A percentile compares a stretch with the other conserved stretches of the same genome.
phyloP scores from a whole-genome alignment of 768 basidiomycete genomes.

The Ramaria rubella region DNA sequence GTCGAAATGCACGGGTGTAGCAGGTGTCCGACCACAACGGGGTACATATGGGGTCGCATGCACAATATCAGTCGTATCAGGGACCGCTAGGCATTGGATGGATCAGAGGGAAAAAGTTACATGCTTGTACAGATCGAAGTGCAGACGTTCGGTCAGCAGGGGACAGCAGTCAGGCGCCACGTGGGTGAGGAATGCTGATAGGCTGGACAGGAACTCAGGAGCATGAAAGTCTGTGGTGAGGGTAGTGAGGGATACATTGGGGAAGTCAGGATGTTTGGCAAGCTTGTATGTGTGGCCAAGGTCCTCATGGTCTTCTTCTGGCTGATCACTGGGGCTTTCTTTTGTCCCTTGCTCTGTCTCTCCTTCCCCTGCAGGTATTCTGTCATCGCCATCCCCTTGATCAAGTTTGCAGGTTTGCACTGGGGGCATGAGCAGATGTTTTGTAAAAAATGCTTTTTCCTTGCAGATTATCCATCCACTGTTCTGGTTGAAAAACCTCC shows the following conservation, averaged over 20 bases:
- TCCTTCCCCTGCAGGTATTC: neutral
- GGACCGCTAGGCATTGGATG: neutral
- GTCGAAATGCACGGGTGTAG: slow-evolving; percentile 6
- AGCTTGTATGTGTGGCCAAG: too few relatives aligned
- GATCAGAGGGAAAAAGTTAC: neutral
- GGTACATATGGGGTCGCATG: neutral
- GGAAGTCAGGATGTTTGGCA: neutral
- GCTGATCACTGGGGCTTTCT: too few relatives aligned
- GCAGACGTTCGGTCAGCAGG: neutral
- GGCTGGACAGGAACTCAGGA: neutral
- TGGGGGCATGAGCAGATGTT: too few relatives aligned
- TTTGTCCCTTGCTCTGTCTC: neutral
- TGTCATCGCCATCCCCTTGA: neutral
- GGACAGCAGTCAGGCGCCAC: neutral
- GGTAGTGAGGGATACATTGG: neutral
- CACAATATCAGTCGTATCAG: neutral
- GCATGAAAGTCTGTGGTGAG: too few relatives aligned
- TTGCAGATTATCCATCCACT: too few relatives aligned
- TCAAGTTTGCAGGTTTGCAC: too few relatives aligned
- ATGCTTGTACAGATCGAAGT: neutral
- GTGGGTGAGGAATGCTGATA: neutral
- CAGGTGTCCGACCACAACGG: neutral
- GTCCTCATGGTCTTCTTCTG: too few relatives aligned
- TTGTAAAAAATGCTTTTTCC: too few relatives aligned
- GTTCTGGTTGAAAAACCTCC: too few relatives aligned